Conservation (phyloP, 345 rosid species). For the Theobroma cacao region DNA sequence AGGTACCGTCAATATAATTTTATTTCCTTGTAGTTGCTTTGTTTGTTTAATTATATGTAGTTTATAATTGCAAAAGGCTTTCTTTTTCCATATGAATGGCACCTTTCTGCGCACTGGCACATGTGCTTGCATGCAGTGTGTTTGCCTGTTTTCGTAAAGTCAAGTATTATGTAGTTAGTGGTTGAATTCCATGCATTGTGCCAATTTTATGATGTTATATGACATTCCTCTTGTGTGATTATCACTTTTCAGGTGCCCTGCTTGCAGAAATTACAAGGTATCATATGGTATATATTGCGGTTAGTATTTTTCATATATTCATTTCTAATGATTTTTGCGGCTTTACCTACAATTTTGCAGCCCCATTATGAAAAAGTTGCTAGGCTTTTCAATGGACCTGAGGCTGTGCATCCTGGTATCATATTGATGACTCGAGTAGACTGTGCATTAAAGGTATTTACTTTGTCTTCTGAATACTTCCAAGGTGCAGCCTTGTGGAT, state of each 20-base stretch:
- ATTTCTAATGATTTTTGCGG: constrained; percentile 16
- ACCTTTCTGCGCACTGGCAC: not conserved
- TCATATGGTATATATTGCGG: constrained; percentile 1
- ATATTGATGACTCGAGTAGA: constrained; percentile 89
- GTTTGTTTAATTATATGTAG: not conserved
- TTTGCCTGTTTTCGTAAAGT: not conserved
- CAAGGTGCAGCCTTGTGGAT: not conserved
- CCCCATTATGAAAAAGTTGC: constrained; percentile 95
- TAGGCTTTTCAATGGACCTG: constrained; percentile 85
- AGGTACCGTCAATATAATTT: not conserved
- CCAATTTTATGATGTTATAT: constrained; percentile 4
- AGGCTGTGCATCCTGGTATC: constrained; percentile 80
- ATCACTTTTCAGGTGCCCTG: constrained; percentile 83
- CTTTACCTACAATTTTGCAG: constrained; percentile 46
- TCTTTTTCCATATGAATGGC: not conserved
- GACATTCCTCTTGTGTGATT: constrained; percentile 15
- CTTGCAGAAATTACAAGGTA: constrained; percentile 99
- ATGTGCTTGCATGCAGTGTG: not conserved
- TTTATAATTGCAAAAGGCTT: not conserved
- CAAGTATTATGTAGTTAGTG: not conserved
- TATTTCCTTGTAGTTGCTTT: not conserved
- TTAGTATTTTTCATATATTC: not conserved
- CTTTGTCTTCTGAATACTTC: not conserved
- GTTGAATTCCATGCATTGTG: not conserved
- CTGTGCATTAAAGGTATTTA: constrained; percentile 80